Evolutionary conservation across 2,329 filamentous ascomycete species (phyloP), one percentile per base, ranked within the genome.

Genomic region (Podosphaera fusca): DNA sequence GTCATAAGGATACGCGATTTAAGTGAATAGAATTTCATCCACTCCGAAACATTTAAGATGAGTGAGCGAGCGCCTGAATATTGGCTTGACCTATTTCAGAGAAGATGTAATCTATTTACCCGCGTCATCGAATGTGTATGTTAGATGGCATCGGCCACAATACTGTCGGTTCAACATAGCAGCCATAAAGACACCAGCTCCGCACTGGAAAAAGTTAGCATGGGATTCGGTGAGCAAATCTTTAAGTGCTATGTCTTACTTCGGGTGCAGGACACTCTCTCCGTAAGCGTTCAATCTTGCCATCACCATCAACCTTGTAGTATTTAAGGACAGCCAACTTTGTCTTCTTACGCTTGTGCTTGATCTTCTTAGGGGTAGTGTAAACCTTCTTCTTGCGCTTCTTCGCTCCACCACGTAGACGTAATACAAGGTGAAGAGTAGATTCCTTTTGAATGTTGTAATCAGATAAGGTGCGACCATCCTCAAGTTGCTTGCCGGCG

Each of bases 261-360:
- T 84, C 87, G 67, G 89, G 84, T 71, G 80, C 76, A 66, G 94
- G 92, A 80, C 92, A 98, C 82, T 98, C 94, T 75, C 92, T 83
- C 73, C 94, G 83, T 67, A 98, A 84, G 71, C 92, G 92, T 85
- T 98, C 92, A 70, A 98, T 96, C 85, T 96, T 96, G 76, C 94
- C 92, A 70, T 98, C 92, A 69, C 86, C 87, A 75, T 96, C 92
- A 69, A 98, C 92, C 87, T 98, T 98, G 87, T 98, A 98, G 87
- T 98, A 98, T 85, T 98, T 98, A 75, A 98, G 89, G 68, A 98
- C 90, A 70, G 92, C 92, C 74, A 98, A 79, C 85, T 98, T 98
- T 83, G 86, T 95, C 90, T 98, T 98, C 88, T 96, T 98, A 80
- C 88, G 85, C 89, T 98, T 98, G 85, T 98, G 92, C 92, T 98